phyloP scores from a whole-genome alignment of 192 early-diverging fungal species.

The Pilaira anomala region DNA sequence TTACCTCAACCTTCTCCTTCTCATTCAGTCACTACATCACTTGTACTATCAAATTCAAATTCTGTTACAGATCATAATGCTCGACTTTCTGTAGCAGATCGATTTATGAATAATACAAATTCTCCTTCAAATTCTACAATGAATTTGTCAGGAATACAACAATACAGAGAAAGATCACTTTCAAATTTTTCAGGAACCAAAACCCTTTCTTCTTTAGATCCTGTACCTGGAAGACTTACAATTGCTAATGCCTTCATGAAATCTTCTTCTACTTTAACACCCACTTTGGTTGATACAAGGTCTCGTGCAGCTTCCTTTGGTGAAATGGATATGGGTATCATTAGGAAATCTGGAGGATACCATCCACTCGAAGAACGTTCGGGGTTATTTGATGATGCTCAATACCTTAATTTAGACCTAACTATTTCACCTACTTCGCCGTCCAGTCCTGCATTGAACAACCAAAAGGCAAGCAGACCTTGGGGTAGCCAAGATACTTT shows the following conservation, averaged over 20 bases:
- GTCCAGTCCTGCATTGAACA: constrained; percentile 2
- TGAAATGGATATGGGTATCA: constrained; percentile 15
- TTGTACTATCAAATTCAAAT: not conserved
- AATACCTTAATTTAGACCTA: constrained; percentile 17
- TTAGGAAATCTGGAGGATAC: not conserved
- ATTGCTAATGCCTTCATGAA: constrained; percentile 21
- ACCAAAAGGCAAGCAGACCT: not conserved
- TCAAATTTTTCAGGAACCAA: constrained; percentile 19
- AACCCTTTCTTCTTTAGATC: not conserved
- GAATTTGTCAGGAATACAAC: not conserved
- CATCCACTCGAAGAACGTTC: not conserved
- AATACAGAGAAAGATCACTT: constrained; percentile 9
- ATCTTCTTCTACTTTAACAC: not conserved
- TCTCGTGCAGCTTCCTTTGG: constrained; percentile 2
- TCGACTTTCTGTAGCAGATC: constrained; percentile 23
- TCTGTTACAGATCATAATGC: not conserved
- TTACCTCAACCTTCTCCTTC: not conserved
- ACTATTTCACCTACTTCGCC: constrained; percentile 13
- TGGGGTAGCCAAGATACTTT: constrained; percentile 31
- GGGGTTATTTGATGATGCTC: constrained; percentile 13
- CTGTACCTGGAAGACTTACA: constrained; percentile 4
- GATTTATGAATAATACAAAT: constrained; percentile 15
- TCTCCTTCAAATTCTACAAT: not conserved
- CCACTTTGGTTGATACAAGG: too few species aligned
- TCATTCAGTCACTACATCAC: not conserved